Evolutionary conservation across 78 protist species (phyloP).

Genomic region (Polysphondylium violaceum): DNA sequence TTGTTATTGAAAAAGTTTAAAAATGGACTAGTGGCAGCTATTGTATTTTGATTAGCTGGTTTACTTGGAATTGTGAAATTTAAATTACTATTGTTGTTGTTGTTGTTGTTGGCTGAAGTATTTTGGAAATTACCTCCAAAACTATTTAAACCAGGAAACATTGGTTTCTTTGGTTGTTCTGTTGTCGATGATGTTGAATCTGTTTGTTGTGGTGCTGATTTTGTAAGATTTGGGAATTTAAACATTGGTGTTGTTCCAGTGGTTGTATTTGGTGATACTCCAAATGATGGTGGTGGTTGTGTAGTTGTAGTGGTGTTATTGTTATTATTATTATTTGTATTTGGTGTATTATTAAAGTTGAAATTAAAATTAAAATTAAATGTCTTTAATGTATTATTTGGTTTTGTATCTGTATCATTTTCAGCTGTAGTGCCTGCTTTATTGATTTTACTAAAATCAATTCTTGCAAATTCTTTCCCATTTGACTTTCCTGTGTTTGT

Average conservation of each 20-base stretch:
- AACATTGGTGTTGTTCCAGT: conserved; percentile 45
- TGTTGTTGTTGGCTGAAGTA: background rate
- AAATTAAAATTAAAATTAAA: no score
- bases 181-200: conserved; percentile 8
- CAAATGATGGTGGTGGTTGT: background rate
- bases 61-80: background rate
- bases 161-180: background rate
- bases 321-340: background rate
- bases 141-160: background rate
- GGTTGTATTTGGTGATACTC: background rate
- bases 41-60: no score
- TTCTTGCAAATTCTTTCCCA: no score
- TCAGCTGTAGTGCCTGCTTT: background rate
- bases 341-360: background rate
- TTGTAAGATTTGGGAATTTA: background rate
- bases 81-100: background rate
- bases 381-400: background rate
- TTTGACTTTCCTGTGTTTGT: no score
- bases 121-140: background rate
- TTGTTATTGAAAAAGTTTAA: no score
- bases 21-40: no score
- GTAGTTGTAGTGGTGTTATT: background rate
- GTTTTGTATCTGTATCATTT: background rate
- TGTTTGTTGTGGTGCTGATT: conserved; percentile 7
- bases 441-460: no score